These are phyloP conservation scores for Diatrype stigma DNA, from an alignment of 2,329 filamentous ascomycete species.

Conservation along the genomic window DNA sequence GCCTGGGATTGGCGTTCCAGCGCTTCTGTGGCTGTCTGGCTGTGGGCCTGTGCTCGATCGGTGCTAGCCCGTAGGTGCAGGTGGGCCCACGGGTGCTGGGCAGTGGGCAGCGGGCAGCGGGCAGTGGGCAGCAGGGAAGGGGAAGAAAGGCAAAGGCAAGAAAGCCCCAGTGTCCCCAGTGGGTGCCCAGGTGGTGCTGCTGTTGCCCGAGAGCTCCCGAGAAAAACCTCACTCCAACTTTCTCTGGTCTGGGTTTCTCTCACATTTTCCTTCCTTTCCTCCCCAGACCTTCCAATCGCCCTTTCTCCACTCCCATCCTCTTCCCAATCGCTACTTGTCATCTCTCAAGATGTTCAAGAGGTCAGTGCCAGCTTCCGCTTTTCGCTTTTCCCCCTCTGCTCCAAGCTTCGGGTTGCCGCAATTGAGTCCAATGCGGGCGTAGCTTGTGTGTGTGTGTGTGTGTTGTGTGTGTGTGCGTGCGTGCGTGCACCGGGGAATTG, in stretches of 20 bases:
- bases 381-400: conserved; percentile 13
- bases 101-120: too few species aligned
- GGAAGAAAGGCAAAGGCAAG: too few species aligned
- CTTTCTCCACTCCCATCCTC: conserved; percentile 56
- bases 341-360: conserved; percentile 80
- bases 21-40: too few species aligned
- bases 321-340: conserved; percentile 58
- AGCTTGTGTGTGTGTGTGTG: too few species aligned
- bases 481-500: conserved; percentile 55
- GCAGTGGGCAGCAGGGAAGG: too few species aligned
- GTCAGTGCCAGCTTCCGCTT: conserved; percentile 47
- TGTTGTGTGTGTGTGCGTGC: conserved; percentile 27
- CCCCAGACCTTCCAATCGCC: conserved; percentile 37
- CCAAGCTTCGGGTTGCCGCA: too few species aligned
- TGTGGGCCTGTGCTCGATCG: too few species aligned
- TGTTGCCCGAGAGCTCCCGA: conserved; percentile 3
- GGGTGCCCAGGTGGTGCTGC: too few species aligned
- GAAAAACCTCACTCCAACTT: conserved; percentile 4
- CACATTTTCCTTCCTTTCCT: conserved; percentile 20
- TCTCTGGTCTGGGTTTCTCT: conserved; percentile 2
- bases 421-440: too few species aligned
- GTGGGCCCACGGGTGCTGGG: neutral
- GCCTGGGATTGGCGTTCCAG: neutral
- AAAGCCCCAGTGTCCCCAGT: too few species aligned
- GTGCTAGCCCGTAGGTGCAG: neutral